Evolutionary conservation across 176 grass and related monocot genomes (phyloP).

Genomic region (Tuctoria greenei): DNA sequence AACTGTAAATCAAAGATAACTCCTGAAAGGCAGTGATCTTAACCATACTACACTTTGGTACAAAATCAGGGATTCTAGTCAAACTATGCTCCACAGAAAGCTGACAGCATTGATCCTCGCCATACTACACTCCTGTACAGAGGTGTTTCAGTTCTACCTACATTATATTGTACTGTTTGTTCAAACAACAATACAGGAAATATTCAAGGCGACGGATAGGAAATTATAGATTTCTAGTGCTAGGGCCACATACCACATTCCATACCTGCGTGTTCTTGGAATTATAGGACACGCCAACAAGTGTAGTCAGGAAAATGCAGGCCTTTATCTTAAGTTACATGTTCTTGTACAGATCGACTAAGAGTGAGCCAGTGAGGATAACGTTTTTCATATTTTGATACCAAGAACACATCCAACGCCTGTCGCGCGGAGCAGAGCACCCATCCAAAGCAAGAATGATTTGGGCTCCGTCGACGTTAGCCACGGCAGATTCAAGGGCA

Average conservation of each 20-base stretch:
- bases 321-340: background rate
- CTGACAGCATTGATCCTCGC: background rate
- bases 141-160: conserved; percentile 11
- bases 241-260: conserved; percentile 3
- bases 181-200: background rate
- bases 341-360: background rate
- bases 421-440: background rate
- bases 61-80: background rate
- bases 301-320: background rate
- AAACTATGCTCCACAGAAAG: background rate
- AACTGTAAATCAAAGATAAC: background rate
- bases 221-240: too few species aligned
- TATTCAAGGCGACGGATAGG: background rate
- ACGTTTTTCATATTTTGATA: background rate
- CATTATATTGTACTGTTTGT: background rate
- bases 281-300: background rate
- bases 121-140: background rate
- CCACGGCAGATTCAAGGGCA: background rate
- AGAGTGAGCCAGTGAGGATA: background rate
- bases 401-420: background rate
- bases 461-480: background rate
- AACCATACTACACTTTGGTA: background rate
- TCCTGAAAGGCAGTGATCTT: background rate
- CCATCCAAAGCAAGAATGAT: background rate
- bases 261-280: background rate